Conservation (phyloP, 495 filamentous ascomycete genomes). For the Trichoderma asperelloides region DNA sequence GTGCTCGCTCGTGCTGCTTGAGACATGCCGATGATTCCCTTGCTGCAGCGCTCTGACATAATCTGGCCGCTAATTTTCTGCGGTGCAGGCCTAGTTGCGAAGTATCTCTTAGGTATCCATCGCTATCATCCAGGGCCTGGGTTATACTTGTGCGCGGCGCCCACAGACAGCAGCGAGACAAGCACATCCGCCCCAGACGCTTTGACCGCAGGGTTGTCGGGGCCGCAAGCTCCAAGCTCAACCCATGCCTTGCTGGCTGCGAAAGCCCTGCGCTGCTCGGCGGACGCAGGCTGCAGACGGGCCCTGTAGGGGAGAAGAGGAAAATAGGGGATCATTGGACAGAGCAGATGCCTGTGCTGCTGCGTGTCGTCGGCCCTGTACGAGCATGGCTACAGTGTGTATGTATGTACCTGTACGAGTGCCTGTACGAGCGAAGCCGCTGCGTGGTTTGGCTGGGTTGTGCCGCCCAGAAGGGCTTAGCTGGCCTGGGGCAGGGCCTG, state of each 20-base stretch:
- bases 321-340: slow-evolving; percentile 1
- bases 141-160: no score
- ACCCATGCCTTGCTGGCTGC: neutral
- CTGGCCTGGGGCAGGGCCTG: neutral
- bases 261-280: neutral
- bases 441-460: neutral
- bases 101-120: neutral
- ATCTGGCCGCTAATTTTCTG: neutral
- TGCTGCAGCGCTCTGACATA: neutral
- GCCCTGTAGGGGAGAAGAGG: neutral
- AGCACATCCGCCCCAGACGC: slow-evolving; percentile 1
- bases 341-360: neutral
- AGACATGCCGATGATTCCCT: neutral
- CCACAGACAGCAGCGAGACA: neutral
- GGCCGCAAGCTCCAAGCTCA: neutral
- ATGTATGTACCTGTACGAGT: neutral
- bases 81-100: neutral
- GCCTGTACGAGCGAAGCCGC: neutral
- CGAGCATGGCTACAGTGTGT: neutral
- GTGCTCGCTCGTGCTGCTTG: neutral
- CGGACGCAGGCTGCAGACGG: neutral
- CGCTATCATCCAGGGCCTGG: neutral
- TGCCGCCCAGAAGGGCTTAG: neutral
- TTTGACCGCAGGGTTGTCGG: slow-evolving; percentile 1
- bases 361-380: neutral